phyloP scores from a whole-genome alignment of 257 asterid species.

The Gentiana macrophylla region DNA sequence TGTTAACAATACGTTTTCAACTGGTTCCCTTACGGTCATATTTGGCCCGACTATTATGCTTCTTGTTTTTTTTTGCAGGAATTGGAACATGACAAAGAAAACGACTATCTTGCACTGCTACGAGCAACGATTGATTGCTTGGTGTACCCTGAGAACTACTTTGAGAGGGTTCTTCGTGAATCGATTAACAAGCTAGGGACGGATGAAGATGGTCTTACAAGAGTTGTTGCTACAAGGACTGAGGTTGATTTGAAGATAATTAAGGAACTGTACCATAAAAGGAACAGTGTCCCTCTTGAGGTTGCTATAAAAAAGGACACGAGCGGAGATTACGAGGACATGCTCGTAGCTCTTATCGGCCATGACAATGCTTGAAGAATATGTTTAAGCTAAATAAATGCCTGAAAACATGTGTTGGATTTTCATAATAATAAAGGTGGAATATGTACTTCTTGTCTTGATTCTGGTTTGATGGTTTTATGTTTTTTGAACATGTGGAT shows the following conservation, averaged over 20 bases:
- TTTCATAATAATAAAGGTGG: too few species aligned
- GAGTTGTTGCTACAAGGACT: conserved; percentile 73
- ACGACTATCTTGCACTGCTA: conserved; percentile 51
- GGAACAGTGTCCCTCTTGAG: conserved; percentile 68
- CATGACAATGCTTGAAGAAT: conserved; percentile 42
- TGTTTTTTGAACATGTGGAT: too few species aligned
- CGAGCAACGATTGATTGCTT: conserved; percentile 60
- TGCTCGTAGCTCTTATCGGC: conserved; percentile 74
- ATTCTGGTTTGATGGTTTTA: too few species aligned
- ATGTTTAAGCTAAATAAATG: too few species aligned
- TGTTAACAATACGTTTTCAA: neutral
- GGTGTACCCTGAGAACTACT: conserved; percentile 66
- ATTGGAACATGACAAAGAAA: conserved; percentile 49
- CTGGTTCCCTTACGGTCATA: too few species aligned
- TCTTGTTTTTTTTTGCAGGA: conserved; percentile 34
- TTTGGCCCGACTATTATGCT: neutral
- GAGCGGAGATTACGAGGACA: conserved; percentile 66
- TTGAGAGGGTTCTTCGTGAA: conserved; percentile 55
- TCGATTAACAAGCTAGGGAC: conserved; percentile 62
- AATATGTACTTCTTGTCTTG: too few species aligned
- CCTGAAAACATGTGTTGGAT: too few species aligned
- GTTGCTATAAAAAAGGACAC: conserved; percentile 74
- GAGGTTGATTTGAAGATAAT: conserved; percentile 65
- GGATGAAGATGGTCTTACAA: conserved; percentile 63
- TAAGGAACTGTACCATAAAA: conserved; percentile 44